Percentiles rank a stretch among this genome's conserved stretches.
These are phyloP conservation scores for Pseudogymnoascus sp. DNA, from an alignment of 2,329 filamentous ascomycete species.

Conservation along the genomic window DNA sequence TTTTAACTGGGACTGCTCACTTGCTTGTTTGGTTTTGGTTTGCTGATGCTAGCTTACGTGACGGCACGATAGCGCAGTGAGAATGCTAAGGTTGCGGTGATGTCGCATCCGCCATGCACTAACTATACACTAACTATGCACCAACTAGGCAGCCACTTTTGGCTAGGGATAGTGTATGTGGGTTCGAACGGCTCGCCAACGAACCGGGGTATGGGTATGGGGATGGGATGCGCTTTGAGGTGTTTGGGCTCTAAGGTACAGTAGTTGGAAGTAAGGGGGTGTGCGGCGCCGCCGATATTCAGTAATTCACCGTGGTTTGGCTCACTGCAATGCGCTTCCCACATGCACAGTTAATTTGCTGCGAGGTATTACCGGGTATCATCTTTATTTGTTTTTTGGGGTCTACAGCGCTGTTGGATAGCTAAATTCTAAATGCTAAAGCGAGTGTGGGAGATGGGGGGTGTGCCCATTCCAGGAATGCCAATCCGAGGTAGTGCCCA, in stretches of 20 bases:
- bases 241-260: neutral
- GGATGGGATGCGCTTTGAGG: neutral
- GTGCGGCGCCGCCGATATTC: neutral
- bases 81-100: neutral
- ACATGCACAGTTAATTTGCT: neutral
- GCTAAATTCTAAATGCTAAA: conserved; percentile 7
- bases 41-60: neutral
- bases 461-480: conserved; percentile 3
- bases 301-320: neutral
- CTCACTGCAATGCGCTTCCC: neutral
- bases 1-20: neutral
- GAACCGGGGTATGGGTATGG: conserved; percentile 6
- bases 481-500: conserved; percentile 4
- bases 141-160: neutral
- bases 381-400: neutral
- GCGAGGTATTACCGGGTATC: neutral
- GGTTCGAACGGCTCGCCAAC: neutral
- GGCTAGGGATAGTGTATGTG: neutral
- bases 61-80: neutral
- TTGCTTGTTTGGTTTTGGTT: neutral
- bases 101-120: conserved; percentile 1
- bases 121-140: neutral
- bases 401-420: neutral
- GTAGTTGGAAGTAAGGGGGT: neutral
- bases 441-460: conserved; percentile 5